Evolutionary conservation across 2,329 filamentous ascomycete species (phyloP).

Genomic region (Rhynchosporium graminicola): DNA sequence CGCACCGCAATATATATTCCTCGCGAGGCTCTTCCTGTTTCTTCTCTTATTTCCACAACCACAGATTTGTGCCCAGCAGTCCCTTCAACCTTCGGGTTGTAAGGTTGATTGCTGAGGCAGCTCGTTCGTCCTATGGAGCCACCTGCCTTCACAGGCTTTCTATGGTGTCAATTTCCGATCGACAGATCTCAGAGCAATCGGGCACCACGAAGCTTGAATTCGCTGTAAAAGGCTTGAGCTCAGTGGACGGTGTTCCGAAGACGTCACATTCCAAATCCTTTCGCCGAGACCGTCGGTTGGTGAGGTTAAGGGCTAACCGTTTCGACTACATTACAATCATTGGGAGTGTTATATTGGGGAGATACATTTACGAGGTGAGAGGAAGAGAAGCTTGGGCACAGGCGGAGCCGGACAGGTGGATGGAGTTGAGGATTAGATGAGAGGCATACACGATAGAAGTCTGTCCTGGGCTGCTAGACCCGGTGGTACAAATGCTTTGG

Average conservation of each 20-base stretch:
- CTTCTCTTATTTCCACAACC: constrained; percentile 47
- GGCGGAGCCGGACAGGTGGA: background rate
- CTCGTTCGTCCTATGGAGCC: constrained; percentile 84
- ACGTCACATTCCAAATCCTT: constrained; percentile 88
- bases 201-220: constrained; percentile 63
- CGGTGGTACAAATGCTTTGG: too few relatives aligned
- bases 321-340: constrained; percentile 35
- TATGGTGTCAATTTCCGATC: constrained; percentile 89
- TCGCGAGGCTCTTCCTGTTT: constrained; percentile 39
- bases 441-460: background rate
- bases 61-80: constrained; percentile 86
- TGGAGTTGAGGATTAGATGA: background rate
- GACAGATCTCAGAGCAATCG: constrained; percentile 89
- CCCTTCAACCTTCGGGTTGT: constrained; percentile 70
- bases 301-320: constrained; percentile 75
- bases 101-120: constrained; percentile 80
- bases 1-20: constrained; percentile 32
- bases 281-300: constrained; percentile 84
- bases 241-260: constrained; percentile 59
- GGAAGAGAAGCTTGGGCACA: background rate
- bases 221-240: constrained; percentile 68
- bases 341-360: background rate
- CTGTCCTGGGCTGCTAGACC: too few relatives aligned
- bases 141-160: constrained; percentile 48
- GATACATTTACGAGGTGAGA: background rate